Base-by-base conservation (phyloP, 1,139 yeast genomes). In the Magnusiomyces ingens region DNA sequence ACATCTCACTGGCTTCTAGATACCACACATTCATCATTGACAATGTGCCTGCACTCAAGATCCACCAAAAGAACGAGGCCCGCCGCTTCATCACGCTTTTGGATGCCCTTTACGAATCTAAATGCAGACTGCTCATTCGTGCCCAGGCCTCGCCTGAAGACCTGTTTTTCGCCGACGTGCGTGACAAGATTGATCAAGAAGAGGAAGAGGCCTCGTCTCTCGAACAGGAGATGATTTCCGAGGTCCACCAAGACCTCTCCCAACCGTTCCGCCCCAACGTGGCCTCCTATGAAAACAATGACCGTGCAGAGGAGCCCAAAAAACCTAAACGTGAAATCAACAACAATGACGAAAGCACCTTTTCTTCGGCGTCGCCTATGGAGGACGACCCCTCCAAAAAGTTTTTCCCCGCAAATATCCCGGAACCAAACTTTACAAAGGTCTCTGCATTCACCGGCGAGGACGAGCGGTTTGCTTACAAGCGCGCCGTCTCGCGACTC, bases 381-480 rank as follows among this genome's bases (percentile, higher is more conserved):
- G 35, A 38, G 19, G 49, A 48, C 17, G 53, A 50, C 40, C 53
- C 57, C 13, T 49, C 52, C 1, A 50, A 52, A 32, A 49, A 53
- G 45, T 53, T 50, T 19, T 53, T 53, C 45, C 52, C 52, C 6
- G 41, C 49, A 17, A 40, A 42, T 1, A 37, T 46, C 4, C 45
- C 49, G 49, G 45, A 47, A 48, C 53, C 56, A 10, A 75, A 80
- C 61, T 81, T 75, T 61, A 73, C 77, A 18, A 74, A 81, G 50
- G 65, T 76, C 13, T 71, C 73, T 18, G 83, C 83, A 2, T 85
- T 84, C 60, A 84, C 89, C 0, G 91, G 93, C 32, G 90, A 84
- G 61, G 91, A 85, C 66, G 91, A 85, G 64, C 78, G 77, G 67
- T 84, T 85, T 70, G 90, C 93, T 2, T 84, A 79, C 62, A 81